phyloP scores from a whole-genome alignment of 1,139 yeast genomes.

The Kurtzmaniella quercitrusa region DNA sequence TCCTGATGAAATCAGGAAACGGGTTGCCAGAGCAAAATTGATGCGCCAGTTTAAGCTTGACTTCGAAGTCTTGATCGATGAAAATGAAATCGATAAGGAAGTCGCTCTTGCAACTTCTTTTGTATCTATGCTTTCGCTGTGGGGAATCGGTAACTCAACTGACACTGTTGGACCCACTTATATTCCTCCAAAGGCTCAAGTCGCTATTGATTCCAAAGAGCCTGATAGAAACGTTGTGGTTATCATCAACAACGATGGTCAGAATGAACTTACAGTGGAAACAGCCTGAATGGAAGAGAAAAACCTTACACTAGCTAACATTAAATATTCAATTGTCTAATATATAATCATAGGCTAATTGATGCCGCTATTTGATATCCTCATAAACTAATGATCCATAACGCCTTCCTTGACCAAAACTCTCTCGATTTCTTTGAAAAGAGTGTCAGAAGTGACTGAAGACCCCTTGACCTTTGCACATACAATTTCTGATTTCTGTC shows the following conservation, averaged over 20 bases:
- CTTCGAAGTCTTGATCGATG: conserved; percentile 54
- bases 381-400: conserved; percentile 21
- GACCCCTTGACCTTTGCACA: conserved; percentile 47
- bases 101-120: conserved; percentile 56
- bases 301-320: conserved; percentile 1
- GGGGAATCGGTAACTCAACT: conserved; percentile 54
- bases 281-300: conserved; percentile 2
- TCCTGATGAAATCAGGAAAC: conserved; percentile 48
- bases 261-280: conserved; percentile 8
- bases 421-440: conserved; percentile 44
- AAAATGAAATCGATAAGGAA: conserved; percentile 39
- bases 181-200: conserved; percentile 11
- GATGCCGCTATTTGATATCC: conserved; percentile 9
- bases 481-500: conserved; percentile 43
- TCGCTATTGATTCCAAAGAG: conserved; percentile 1
- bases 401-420: conserved; percentile 46
- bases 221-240: conserved; percentile 10
- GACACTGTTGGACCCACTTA: conserved; percentile 53
- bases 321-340: conserved; percentile 1
- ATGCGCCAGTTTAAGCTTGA: conserved; percentile 59
- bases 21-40: conserved; percentile 52
- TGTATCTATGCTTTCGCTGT: conserved; percentile 57
- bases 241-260: conserved; percentile 13
- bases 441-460: conserved; percentile 36
- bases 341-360: conserved; percentile 2